phyloP scores from a whole-genome alignment of 129 eudicot species.

The Helichrysum umbraculigerum region DNA sequence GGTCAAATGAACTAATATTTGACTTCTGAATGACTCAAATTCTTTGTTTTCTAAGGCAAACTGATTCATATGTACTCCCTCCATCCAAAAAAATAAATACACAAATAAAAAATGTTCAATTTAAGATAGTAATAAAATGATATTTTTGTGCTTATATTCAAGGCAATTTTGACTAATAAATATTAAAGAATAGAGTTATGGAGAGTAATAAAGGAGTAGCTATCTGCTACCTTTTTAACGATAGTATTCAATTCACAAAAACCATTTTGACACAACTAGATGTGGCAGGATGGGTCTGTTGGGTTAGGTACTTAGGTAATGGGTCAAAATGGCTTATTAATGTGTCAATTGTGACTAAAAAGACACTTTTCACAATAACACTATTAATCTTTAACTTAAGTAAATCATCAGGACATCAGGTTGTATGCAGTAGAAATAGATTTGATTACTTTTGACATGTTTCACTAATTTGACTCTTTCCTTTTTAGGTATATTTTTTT shows the following conservation, averaged over 20 bases:
- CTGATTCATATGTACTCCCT: not conserved
- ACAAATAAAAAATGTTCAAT: no score
- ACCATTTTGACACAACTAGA: not conserved
- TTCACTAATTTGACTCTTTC: not conserved
- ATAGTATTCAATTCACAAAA: not conserved
- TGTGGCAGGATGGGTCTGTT: not conserved
- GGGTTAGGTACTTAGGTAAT: not conserved
- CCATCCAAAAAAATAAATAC: no score
- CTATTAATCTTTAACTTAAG: no score
- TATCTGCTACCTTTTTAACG: not conserved
- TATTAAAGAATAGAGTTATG: no score
- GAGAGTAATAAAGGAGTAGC: no score
- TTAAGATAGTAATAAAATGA: no score
- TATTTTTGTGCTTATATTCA: no score
- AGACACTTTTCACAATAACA: no score
- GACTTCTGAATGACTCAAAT: not conserved
- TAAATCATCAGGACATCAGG: no score
- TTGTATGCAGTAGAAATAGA: no score
- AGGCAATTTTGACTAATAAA: no score
- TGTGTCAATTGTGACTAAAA: no score
- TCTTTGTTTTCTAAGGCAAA: not conserved
- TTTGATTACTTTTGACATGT: not conserved
- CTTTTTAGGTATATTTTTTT: not conserved
- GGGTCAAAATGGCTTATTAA: not conserved
- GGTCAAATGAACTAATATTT: not conserved